These are phyloP conservation scores for Craspedostauros australis DNA, from an alignment of 108 stramenopile genomes.

Conservation along the genomic window DNA sequence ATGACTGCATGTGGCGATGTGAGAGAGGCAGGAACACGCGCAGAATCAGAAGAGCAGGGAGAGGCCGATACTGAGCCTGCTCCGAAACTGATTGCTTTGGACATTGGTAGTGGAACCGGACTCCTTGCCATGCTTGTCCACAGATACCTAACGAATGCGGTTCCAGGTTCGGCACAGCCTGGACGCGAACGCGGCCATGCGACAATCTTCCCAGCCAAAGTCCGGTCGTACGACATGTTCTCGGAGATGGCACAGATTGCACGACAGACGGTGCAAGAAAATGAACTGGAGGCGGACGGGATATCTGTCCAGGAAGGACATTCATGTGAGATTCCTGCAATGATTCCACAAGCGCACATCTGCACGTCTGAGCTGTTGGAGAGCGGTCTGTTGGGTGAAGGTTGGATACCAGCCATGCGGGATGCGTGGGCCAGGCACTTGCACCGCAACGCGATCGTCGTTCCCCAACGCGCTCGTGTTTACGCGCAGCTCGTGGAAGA, in stretches of 20 bases:
- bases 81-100: slow-evolving; percentile 33
- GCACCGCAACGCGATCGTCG: slow-evolving; percentile 45
- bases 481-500: slow-evolving; percentile 49
- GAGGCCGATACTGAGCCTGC: neutral
- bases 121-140: slow-evolving; percentile 69
- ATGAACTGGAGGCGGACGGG: slow-evolving; percentile 16
- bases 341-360: slow-evolving; percentile 29
- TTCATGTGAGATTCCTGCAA: slow-evolving; percentile 44
- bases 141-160: slow-evolving; percentile 7
- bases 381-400: slow-evolving; percentile 73
- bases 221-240: slow-evolving; percentile 73
- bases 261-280: slow-evolving; percentile 37
- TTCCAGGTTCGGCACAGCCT: neutral
- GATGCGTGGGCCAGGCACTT: slow-evolving; percentile 81
- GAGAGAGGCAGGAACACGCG: too few species aligned
- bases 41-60: neutral
- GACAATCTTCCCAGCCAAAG: slow-evolving; percentile 6
- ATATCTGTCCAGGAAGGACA: slow-evolving; percentile 54
- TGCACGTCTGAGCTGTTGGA: slow-evolving; percentile 84
- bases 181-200: neutral
- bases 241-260: slow-evolving; percentile 70
- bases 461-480: slow-evolving; percentile 63
- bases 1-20: slow-evolving; percentile 6
- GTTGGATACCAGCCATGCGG: slow-evolving; percentile 63
- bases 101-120: slow-evolving; percentile 80